phyloP scores from a whole-genome alignment of 768 basidiomycete species.

The Myochromella boudieri region DNA sequence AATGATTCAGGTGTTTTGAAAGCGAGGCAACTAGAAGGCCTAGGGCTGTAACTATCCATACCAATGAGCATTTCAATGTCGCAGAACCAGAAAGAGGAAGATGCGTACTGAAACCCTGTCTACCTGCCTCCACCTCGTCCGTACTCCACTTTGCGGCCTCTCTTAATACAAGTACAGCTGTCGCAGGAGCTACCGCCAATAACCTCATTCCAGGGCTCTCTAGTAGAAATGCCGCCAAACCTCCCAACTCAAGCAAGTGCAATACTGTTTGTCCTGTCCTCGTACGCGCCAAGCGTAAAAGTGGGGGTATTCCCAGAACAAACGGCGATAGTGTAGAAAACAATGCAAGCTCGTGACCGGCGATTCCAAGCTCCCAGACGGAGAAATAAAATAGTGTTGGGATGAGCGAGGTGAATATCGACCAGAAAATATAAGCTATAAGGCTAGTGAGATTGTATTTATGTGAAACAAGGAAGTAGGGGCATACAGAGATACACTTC shows the following conservation, averaged over 20 bases:
- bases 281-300: slow-evolving; percentile 47
- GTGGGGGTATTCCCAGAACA: slow-evolving; percentile 47
- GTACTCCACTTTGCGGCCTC: slow-evolving; percentile 55
- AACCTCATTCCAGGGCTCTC: slow-evolving; percentile 55
- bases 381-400: slow-evolving; percentile 90
- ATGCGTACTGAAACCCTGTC: slow-evolving; percentile 50
- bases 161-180: slow-evolving; percentile 46
- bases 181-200: slow-evolving; percentile 55
- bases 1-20: slow-evolving; percentile 75
- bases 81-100: not conserved
- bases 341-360: slow-evolving; percentile 78
- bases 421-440: slow-evolving; percentile 79
- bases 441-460: not conserved
- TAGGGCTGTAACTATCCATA: slow-evolving; percentile 59
- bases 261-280: slow-evolving; percentile 49
- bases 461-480: not conserved
- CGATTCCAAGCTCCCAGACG: slow-evolving; percentile 85
- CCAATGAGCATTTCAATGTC: slow-evolving; percentile 1
- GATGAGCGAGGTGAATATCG: slow-evolving; percentile 75
- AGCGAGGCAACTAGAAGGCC: slow-evolving; percentile 69
- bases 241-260: slow-evolving; percentile 49
- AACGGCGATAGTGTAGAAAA: slow-evolving; percentile 70
- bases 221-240: slow-evolving; percentile 51
- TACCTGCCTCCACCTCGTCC: slow-evolving; percentile 31
- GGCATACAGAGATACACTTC: slow-evolving; percentile 60